phyloP scores from a whole-genome alignment of 768 basidiomycete species.

The Trametes cinnabarina region DNA sequence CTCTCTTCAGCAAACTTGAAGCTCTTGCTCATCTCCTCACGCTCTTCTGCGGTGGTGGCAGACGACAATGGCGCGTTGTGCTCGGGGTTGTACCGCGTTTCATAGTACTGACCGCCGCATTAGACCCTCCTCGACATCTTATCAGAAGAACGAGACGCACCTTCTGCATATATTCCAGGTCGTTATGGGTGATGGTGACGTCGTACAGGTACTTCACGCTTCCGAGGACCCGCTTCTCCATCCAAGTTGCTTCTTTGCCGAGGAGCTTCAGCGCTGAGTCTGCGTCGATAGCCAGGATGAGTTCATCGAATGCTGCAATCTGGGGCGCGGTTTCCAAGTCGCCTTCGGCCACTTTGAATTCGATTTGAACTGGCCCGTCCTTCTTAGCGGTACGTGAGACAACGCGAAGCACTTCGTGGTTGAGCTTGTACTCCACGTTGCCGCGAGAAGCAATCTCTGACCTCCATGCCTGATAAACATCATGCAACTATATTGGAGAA shows the following conservation, averaged over 20 bases:
- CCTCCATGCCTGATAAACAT: conserved; percentile 34
- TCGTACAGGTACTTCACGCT: conserved; percentile 46
- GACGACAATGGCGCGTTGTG: conserved; percentile 27
- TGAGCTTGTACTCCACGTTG: conserved; percentile 29
- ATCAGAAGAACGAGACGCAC: conserved; percentile 20
- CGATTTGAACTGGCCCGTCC: conserved; percentile 23
- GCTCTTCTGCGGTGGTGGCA: conserved; percentile 24
- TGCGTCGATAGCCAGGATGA: conserved; percentile 44
- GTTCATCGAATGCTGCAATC: conserved; percentile 40
- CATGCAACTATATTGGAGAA: conserved; percentile 30
- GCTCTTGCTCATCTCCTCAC: conserved; percentile 29
- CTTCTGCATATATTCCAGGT: conserved; percentile 46
- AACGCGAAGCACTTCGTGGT: conserved; percentile 27
- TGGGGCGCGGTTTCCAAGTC: conserved; percentile 11
- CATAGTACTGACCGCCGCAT: conserved; percentile 37
- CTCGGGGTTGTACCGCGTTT: conserved; percentile 35
- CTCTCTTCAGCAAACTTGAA: conserved; percentile 38
- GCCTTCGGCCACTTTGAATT: conserved; percentile 17
- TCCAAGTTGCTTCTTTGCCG: conserved; percentile 36
- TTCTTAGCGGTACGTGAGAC: conserved; percentile 23
- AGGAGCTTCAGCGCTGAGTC: conserved; percentile 44
- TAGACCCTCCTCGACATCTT: background rate
- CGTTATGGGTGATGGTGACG: conserved; percentile 51
- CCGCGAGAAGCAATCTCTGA: conserved; percentile 23
- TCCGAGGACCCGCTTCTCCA: conserved; percentile 42